Evolutionary conservation across 371 early-diverging fungal genomes (phyloP).

Genomic region (Vairimorpha necatrix): DNA sequence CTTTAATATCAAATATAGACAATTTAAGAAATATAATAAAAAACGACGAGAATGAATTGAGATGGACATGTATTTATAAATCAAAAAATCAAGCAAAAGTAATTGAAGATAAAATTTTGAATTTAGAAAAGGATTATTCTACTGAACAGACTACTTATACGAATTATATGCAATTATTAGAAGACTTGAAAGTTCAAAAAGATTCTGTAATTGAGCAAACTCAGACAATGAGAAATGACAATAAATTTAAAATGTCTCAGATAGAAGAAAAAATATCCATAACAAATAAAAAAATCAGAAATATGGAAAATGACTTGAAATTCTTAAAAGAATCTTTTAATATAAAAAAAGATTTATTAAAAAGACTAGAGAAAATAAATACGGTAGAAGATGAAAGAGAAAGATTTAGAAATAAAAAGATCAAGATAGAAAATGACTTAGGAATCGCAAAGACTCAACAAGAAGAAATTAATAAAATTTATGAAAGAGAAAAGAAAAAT

Average conservation of each 20-base stretch:
- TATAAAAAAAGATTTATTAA: conserved; percentile 11
- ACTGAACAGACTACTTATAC: background rate
- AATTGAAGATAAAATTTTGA: conserved; percentile 1
- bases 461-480: conserved; percentile 11
- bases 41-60: conserved; percentile 47
- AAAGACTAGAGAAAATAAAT: conserved; percentile 35
- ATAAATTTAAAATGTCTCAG: conserved; percentile 1
- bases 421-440: background rate
- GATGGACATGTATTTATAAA: conserved; percentile 42
- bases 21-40: conserved; percentile 36
- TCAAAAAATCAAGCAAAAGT: conserved; percentile 24
- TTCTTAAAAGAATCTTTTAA: conserved; percentile 19
- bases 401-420: background rate
- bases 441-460: background rate
- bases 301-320: conserved; percentile 33
- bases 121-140: conserved; percentile 1
- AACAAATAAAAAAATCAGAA: conserved; percentile 14
- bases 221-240: conserved; percentile 3
- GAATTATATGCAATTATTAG: background rate
- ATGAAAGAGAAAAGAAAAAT: conserved; percentile 10
- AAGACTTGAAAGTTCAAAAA: background rate
- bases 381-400: conserved; percentile 18
- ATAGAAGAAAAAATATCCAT: conserved; percentile 1
- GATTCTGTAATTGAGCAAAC: background rate
- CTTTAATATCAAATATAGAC: background rate